Evolutionary conservation across 2,329 filamentous ascomycete genomes (phyloP).

Genomic region (Juglanconis sp.): DNA sequence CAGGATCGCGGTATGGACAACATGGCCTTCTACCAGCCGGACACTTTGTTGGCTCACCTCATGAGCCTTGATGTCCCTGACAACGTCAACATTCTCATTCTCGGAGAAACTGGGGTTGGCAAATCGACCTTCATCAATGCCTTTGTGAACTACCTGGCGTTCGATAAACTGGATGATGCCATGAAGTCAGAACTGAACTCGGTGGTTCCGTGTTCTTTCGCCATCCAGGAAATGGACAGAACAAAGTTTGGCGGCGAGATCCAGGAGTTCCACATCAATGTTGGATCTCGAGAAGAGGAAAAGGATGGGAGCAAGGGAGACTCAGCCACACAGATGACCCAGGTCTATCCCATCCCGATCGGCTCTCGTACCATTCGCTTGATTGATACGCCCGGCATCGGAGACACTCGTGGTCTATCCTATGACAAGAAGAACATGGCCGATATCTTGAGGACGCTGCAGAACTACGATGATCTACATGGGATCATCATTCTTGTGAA

Average conservation of each 20-base stretch:
- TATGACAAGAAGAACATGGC: slow-evolving; percentile 37
- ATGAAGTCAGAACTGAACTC: slow-evolving; percentile 28
- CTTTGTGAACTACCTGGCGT: slow-evolving; percentile 43
- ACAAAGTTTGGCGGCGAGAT: slow-evolving; percentile 22
- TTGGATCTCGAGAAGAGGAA: slow-evolving; percentile 31
- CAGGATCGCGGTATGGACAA: no score
- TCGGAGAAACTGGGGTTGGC: slow-evolving; percentile 46
- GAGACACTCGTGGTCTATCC: slow-evolving; percentile 36
- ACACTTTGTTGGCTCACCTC: slow-evolving; percentile 20
- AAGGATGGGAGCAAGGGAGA: slow-evolving; percentile 28
- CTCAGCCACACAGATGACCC: slow-evolving; percentile 36
- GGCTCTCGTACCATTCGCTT: slow-evolving; percentile 30
- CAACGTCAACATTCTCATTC: slow-evolving; percentile 40
- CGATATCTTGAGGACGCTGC: slow-evolving; percentile 34
- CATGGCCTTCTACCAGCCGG: slow-evolving; percentile 21
- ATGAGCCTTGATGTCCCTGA: slow-evolving; percentile 25
- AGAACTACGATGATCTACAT: slow-evolving; percentile 33
- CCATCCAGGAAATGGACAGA: slow-evolving; percentile 30
- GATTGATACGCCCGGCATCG: slow-evolving; percentile 42
- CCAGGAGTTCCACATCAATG: slow-evolving; percentile 26
- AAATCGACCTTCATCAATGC: slow-evolving; percentile 49
- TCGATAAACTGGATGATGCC: slow-evolving; percentile 36
- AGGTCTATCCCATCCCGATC: slow-evolving; percentile 30
- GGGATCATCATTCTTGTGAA: slow-evolving; percentile 42
- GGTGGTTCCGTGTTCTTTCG: slow-evolving; percentile 39